A percentile compares a stretch with the other conserved stretches of the same genome.
These are phyloP conservation scores for Ramaria sp. DNA, from an alignment of 768 basidiomycete genomes.

Conservation along the genomic window DNA sequence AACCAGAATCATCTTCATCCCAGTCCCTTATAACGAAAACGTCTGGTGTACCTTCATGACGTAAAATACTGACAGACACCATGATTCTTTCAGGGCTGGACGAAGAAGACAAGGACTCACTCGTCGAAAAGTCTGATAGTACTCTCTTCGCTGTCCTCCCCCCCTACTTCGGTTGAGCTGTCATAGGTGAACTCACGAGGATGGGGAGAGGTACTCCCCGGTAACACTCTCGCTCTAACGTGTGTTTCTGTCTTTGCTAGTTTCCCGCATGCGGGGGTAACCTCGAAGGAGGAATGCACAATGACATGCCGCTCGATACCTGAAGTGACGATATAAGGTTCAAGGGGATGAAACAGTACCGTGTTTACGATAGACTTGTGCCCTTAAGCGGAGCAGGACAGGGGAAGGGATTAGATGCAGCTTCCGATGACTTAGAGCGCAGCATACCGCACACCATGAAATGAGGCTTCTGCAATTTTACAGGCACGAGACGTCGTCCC, in stretches of 20 bases:
- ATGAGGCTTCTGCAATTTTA: slow-evolving; percentile 51
- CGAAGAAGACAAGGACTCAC: slow-evolving; percentile 28
- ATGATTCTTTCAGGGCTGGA: background rate
- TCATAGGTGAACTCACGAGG: background rate
- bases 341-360: slow-evolving; percentile 58
- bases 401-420: background rate
- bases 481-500: slow-evolving; percentile 39
- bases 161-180: slow-evolving; percentile 14
- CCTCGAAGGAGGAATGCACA: slow-evolving; percentile 55
- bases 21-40: slow-evolving; percentile 39
- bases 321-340: slow-evolving; percentile 55
- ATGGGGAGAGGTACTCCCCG: background rate
- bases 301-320: slow-evolving; percentile 65
- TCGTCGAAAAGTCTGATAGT: slow-evolving; percentile 64
- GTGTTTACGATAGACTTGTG: slow-evolving; percentile 75
- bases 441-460: slow-evolving; percentile 46
- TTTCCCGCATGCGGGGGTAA: slow-evolving; percentile 35
- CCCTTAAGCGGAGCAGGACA: slow-evolving; percentile 26
- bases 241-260: slow-evolving; percentile 35
- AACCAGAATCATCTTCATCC: slow-evolving; percentile 20
- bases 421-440: background rate
- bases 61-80: slow-evolving; percentile 36
- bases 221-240: slow-evolving; percentile 27
- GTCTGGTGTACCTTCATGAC: slow-evolving; percentile 46
- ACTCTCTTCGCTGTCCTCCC: slow-evolving; percentile 18